Base-by-base conservation (phyloP, 306 rosid species). In the Rosa persica region DNA sequence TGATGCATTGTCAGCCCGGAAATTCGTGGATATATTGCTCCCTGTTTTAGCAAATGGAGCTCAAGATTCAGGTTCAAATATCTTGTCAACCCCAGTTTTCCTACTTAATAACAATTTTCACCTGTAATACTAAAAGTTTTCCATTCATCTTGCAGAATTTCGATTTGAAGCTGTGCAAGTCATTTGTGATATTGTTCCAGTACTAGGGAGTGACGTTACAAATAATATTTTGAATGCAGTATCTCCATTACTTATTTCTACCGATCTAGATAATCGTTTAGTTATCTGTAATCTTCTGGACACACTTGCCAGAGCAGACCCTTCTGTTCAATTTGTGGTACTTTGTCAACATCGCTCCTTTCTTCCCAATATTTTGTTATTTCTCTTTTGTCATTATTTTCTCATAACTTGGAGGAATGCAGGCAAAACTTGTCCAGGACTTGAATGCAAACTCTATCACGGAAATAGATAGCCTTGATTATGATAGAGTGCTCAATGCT, bases 271-370 rank as follows among this genome's bases (percentile, higher is more conserved):
- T 85, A 80, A 83, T 86, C 89, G 98, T 52, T 39, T 85, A 76
- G 78, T 80, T 84, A 86, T 95, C 62, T 92, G 98, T 83, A 84
- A 87, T 86, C 92, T 92, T 73, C 92, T 95, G 70, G 92, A 91
- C 57, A 82, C 86, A 81, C 88, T 95, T 80, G 89, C 85, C 58
- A 82, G 82, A 83, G 87, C 73, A 44, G 97, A 94, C 83, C 82
- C 86, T 70, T 89, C 97, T 42, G 64, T 89, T 39, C 80, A 80
- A 58, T 40, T 75, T 22, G 80, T 92, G 97, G 98, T 94, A 92
- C 87, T 78, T 67, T 70, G 25, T 74, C 40, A 46, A 30, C 72
- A 13, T 25, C 40, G 70, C 66, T 67, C 72, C 69, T 80, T 83
- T 43, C 80, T 80, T 58, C 4, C 79, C 38, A 71, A 25, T 36